Percentiles rank a stretch among this genome's conserved stretches.
Evolutionary conservation across 176 grass and related monocot genomes (phyloP).

Genomic region (Aegilops speltoides): DNA sequence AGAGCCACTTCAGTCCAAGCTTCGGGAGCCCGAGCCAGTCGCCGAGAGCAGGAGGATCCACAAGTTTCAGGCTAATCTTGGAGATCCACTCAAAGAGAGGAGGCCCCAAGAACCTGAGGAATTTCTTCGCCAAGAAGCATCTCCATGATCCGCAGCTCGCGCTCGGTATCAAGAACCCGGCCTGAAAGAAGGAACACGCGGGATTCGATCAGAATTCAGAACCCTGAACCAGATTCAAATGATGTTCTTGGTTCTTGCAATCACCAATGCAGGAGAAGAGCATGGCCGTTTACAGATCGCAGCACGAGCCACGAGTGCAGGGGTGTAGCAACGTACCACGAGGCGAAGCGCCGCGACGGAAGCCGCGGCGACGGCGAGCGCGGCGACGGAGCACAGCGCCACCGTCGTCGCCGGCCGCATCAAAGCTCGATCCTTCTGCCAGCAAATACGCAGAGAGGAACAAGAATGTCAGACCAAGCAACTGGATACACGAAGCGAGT

Average conservation of each 20-base stretch:
- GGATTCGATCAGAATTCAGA: not conserved
- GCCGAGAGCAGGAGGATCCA: constrained; percentile 16
- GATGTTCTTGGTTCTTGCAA: not conserved
- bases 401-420: not conserved
- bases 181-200: not conserved
- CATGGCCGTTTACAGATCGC: not conserved
- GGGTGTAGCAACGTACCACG: not conserved
- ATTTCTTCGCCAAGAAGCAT: constrained; percentile 2
- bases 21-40: constrained; percentile 1
- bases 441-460: not conserved
- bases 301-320: not conserved
- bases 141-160: constrained; percentile 10
- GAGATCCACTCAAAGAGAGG: not conserved
- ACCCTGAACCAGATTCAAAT: not conserved
- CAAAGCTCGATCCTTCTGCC: not conserved
- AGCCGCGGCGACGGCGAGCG: not conserved
- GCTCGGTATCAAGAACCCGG: not conserved
- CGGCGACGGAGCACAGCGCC: constrained; percentile 15
- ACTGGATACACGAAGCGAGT: too few relatives aligned
- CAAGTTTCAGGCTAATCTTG: not conserved
- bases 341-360: not conserved
- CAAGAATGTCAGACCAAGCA: not conserved
- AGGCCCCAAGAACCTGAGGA: constrained; percentile 19
- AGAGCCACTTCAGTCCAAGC: constrained; percentile 3
- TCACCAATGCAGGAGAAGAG: not conserved